Base-by-base conservation (phyloP, 768 basidiomycete genomes). In the Psilocybe azurescens region DNA sequence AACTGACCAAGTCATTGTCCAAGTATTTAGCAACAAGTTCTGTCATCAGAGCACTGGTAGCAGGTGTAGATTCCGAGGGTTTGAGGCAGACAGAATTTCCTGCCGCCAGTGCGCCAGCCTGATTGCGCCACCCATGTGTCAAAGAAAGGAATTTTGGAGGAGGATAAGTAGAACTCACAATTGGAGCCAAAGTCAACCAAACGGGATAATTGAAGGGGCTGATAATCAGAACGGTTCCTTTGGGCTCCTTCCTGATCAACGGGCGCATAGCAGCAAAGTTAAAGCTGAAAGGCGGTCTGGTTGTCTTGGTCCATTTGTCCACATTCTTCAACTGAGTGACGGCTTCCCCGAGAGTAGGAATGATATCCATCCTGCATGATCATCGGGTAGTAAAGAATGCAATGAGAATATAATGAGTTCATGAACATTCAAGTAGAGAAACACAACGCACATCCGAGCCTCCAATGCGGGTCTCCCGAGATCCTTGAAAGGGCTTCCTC, bases 201-300 rank as follows among this genome's bases (percentile, higher is more conserved):
- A 92, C 61, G 0, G 91, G 91, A 69, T 89, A 91, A 72, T 92
- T 93, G 81, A 90, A 92, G 0, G 90, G 89, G 36, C 78, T 79
- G 58, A 93, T 88, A 66, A 90, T 83, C 52, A 92, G 75, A 0
- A 89, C 82, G 29, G 87, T 82, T 2, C 91, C 91, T 71, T 94
- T 95, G 49, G 94, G 81, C 65, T 92, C 90, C 67, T 92, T 91
- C 57, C 85, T 79, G 1, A 92, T 80, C 13, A 81, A 78, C 1
- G 92, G 91, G 8, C 81, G 77, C 81, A 91, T 84, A 0, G 85
- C 75, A 6, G 76, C 78, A 68, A 80, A 90, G 67, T 81, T 86
- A 54, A 90, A 14, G 30, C 73, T 80, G 67, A 89, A 89, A 0
- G 82, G 68, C 2, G 86, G 81, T 32, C 75, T 81, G 58, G 88